phyloP scores from a whole-genome alignment of 2,329 filamentous ascomycete genomes.

The Aspergillus amoenus region DNA sequence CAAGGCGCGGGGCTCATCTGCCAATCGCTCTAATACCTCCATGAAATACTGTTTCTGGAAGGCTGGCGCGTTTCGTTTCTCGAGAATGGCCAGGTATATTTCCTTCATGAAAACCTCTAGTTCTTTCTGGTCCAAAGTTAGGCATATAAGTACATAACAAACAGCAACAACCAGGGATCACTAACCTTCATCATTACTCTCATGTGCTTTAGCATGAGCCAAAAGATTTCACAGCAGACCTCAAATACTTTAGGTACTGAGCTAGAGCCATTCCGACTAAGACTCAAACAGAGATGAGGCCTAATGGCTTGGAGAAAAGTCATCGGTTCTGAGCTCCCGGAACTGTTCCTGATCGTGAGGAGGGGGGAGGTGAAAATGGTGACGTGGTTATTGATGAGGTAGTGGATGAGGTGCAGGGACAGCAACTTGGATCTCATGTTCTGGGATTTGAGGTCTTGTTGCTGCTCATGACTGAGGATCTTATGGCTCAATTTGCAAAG shows the following conservation, averaged over 20 bases:
- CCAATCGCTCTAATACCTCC: conserved; percentile 78
- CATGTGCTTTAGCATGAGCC: conserved; percentile 93
- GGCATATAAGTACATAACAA: background rate
- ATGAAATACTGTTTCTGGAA: conserved; percentile 94
- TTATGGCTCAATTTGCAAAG: conserved; percentile 98
- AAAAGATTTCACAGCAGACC: conserved; percentile 95
- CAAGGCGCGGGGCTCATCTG: conserved; percentile 79
- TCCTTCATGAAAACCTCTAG: conserved; percentile 98
- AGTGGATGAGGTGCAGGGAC: conserved; percentile 92
- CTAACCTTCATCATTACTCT: conserved; percentile 85
- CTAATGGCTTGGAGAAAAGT: conserved; percentile 93
- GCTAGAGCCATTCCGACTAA: conserved; percentile 93
- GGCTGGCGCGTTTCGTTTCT: conserved; percentile 78
- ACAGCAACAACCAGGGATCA: conserved; percentile 9
- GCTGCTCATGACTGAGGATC: conserved; percentile 80
- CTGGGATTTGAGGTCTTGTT: conserved; percentile 88
- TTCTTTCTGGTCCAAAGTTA: conserved; percentile 67
- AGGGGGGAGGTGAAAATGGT: conserved; percentile 86
- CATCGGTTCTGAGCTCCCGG: conserved; percentile 77
- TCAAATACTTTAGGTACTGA: conserved; percentile 91
- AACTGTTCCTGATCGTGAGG: conserved; percentile 89
- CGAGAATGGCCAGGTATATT: conserved; percentile 89
- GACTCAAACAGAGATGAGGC: conserved; percentile 91
- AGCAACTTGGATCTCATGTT: conserved; percentile 97
- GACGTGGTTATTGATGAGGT: conserved; percentile 91